Evolutionary conservation across 306 rosid genomes (phyloP).

Genomic region (Nissolia schottii): DNA sequence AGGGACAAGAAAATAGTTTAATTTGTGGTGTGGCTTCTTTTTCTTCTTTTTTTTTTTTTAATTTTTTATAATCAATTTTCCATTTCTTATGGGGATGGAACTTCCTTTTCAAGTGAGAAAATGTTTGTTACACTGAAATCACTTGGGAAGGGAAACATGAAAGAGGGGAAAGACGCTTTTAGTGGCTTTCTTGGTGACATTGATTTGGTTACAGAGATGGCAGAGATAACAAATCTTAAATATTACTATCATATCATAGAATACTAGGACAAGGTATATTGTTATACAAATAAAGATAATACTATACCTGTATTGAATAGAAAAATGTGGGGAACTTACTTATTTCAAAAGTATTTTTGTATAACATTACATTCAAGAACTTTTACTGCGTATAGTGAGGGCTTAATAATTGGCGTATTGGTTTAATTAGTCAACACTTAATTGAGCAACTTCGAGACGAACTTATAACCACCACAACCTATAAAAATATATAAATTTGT

Average conservation of each 20-base stretch:
- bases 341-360: background rate
- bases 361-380: background rate
- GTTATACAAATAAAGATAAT: no score
- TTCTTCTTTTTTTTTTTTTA: background rate
- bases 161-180: background rate
- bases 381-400: background rate
- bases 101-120: slow-evolving; percentile 14
- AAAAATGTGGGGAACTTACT: background rate
- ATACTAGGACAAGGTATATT: slow-evolving; percentile 4
- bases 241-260: background rate
- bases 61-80: no score
- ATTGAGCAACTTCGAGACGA: slow-evolving; percentile 5
- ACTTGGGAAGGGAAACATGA: background rate
- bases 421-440: slow-evolving; percentile 20
- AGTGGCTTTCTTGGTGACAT: background rate
- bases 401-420: background rate
- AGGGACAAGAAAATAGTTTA: slow-evolving; percentile 29
- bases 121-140: slow-evolving; percentile 4
- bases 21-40: slow-evolving; percentile 7
- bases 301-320: background rate
- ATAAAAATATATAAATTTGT: background rate
- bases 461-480: slow-evolving; percentile 26
- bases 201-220: slow-evolving; percentile 18
- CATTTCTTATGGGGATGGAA: background rate
- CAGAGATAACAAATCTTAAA: background rate